Evolutionary conservation across 192 early-diverging fungal genomes (phyloP), one percentile per base, ranked within the genome.

Genomic region (Obelidium mucronatum): DNA sequence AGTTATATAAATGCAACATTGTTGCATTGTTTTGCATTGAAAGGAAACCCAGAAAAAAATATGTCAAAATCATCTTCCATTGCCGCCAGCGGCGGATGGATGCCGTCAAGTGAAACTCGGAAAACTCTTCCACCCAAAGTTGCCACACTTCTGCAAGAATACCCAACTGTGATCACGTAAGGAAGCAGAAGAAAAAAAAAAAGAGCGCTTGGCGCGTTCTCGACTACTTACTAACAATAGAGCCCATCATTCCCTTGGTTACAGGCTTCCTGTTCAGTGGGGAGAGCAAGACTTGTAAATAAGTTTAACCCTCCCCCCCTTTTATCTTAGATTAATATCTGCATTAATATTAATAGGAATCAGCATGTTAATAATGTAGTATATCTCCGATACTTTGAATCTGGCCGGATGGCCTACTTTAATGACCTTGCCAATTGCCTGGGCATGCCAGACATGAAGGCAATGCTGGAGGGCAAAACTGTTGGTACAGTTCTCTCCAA

Each of bases 401-500:
- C 30, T 35, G 72, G 56, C 19, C 54, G 79, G 2, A 78, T 80
- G 28, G 82, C 73, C 13, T 83, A 81, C 60, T 83, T 83, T 65
- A 78, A 83, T 54, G 77, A 78, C 34, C 66, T 83, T 60, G 1
- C 31, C 64, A 67, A 15, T 26, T 61, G 24, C 67, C 78, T 37
- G 30, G 42, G 40, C 15, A 39, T 2, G 75, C 64, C 0, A 78
- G 67, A 56, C 55, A 42, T 36, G 58, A 39, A 8, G n/a, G n/a
- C n/a, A n/a, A n/a, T n/a, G n/a, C n/a, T n/a, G n/a, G n/a, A n/a
- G n/a, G 76, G 40, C 22, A 70, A 24, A 62, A 52, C 35, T 22
- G 60, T 83, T 35, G 85, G 86, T 1, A 74, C 76, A 11, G 87
- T 86, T 40, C 77, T 81, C 24, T 83, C 84, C 48, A 65, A 75